A percentile compares a stretch with the other conserved stretches of the same genome.
Conservation (phyloP, 805 yeast genomes). For the Wickerhamomyces strasburgensis region DNA sequence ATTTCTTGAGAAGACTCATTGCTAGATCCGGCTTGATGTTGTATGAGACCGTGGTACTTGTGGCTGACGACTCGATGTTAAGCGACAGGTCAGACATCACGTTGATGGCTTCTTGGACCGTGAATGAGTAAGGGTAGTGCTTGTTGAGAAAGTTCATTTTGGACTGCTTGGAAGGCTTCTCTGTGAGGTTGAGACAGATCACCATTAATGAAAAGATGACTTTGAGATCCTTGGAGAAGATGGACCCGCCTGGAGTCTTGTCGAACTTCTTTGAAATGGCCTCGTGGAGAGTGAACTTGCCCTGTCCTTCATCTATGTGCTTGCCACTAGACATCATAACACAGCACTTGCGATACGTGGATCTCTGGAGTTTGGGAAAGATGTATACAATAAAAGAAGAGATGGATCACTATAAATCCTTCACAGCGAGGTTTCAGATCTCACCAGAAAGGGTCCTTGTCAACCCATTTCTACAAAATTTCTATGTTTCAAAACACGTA, state of each 20-base stretch:
- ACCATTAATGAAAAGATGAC: constrained; percentile 53
- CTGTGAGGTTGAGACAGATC: constrained; percentile 36
- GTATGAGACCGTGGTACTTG: constrained; percentile 52
- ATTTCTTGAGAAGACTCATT: constrained; percentile 38
- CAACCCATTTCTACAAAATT: background rate
- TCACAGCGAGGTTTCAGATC: no score
- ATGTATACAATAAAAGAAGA: no score
- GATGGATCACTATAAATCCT: no score
- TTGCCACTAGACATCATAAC: background rate
- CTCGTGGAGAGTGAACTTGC: constrained; percentile 33
- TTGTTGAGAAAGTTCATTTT: constrained; percentile 28
- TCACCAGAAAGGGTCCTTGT: background rate
- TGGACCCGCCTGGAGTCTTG: constrained; percentile 48
- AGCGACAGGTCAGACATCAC: constrained; percentile 47
- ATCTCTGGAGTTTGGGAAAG: no score
- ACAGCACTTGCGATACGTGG: no score
- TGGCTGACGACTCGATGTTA: constrained; percentile 41
- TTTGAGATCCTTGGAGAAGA: constrained; percentile 53
- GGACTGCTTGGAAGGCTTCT: constrained; percentile 23
- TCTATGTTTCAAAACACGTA: background rate
- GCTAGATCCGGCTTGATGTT: constrained; percentile 49
- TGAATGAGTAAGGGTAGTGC: constrained; percentile 48
- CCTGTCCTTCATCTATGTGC: background rate
- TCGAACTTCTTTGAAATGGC: constrained; percentile 39
- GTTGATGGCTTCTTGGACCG: constrained; percentile 43